Evolutionary conservation across 495 filamentous ascomycete genomes (phyloP), one percentile per base, ranked within the genome.

Genomic region (Hyaloscypha bicolor): DNA sequence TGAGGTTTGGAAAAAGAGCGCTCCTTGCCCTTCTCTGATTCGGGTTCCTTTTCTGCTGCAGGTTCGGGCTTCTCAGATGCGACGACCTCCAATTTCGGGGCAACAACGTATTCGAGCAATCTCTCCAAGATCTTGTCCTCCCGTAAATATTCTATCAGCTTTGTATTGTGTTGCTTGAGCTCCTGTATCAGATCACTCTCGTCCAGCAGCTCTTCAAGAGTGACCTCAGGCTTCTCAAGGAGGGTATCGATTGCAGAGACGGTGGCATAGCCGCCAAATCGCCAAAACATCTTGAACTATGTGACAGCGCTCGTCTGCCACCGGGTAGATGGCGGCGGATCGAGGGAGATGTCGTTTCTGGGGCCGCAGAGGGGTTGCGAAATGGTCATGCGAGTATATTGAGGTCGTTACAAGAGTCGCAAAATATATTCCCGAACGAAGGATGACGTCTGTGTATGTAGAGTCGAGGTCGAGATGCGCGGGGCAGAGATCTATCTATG

Each of bases 241-340:
- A 98, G 90, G 72, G 88, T 93, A 79, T 98, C 96, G 78, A 99
- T 90, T 71, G 93, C 91, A 73, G 94, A 97, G 81, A 96, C 89
- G 83, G 91, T 96, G 79, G 94, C 92, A 85, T 98, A 98, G 77
- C 93, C 93, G 82, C 96, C 94, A 82, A 97, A 97, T 78, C 93
- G 88, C 94, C 94, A 97, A 79, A 97, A 97, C 94, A 97, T 97
- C 80, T 78, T 93, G 90, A 76, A 67, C 72, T 82, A 80, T 74
- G 77, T 80, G 65, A 79, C 75, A 68, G 79, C 76, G 63, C 79
- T 78, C 63, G 69, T 61, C 60, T 69, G 67, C 63, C 65, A 66
- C 71, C 51, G 64, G 42, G 14, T 19, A 37, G 35, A 52, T 30
- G 66, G 63, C 53, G 58, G 64, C n/a, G 55, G 67, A 65, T 65